Base-by-base conservation (phyloP, 208 protist species). In the Trypanosoma lewisi region DNA sequence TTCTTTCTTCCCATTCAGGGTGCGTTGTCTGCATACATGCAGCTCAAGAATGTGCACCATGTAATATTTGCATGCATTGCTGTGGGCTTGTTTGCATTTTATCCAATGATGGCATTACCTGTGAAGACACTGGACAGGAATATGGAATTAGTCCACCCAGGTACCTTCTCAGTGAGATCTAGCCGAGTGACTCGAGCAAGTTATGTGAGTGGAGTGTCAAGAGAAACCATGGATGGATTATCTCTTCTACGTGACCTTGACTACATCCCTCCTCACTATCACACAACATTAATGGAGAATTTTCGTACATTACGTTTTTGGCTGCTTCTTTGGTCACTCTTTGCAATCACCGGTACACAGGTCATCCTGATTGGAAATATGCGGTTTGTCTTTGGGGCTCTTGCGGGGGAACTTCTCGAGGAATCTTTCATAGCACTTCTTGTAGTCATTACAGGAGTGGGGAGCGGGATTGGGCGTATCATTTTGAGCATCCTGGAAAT, bases 1-100 rank as follows among this genome's bases (percentile, higher is more conserved):
- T 45, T 91, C 33, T 89, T 86, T 64, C 68, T 94, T 16, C 83
- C 87, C 4, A 27, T 75, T 1, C 77, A 91, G 56, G 83, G 84
- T 65, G 60, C 68, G 11, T 28, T 83, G 11, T 67, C 80, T 23
- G 70, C 82, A 0, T 82, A 80, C 34, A 34, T 70, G 34, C 36
- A 77, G 21, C 64, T 89, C 2, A 47, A 55, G 3, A 62, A 70
- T 34, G 1, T 12, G 34, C 71, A 61, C 55, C 73, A 78, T 17
- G 23, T 67, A 4, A 59, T 47, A 8, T 85, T 91, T 72, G 83
- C 84, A 0, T 19, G 76, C 25, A 44, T 70, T 34, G 77, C 82
- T 2, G 53, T 84, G 17, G 62, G 41, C 1, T 2, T 88, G 1
- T 57, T 83, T 27, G 21, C 60, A 3, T 23, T 75, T 27, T 78